Base-by-base conservation (phyloP, 2,329 filamentous ascomycete species). In the Neofusicoccum sp. region DNA sequence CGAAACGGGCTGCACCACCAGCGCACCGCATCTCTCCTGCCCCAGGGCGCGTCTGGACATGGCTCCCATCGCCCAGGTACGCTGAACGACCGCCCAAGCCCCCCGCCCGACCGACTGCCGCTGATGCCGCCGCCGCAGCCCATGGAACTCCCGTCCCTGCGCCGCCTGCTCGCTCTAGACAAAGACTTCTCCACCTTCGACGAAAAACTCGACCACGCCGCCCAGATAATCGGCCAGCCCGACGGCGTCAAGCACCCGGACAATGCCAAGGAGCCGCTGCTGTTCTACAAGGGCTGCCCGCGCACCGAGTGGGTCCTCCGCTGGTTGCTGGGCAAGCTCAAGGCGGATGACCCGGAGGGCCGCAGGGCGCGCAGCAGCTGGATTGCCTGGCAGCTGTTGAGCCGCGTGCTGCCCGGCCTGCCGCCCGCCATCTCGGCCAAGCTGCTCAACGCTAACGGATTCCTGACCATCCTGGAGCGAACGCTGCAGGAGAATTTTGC, bases 401-500 rank as follows among this genome's bases (percentile, higher is more conserved):
- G 79, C 45, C 82, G 81, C 62, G 78, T 89, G 49, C 81, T 90
- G 58, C 77, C 80, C 53, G 77, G 85, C n/a, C 84, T 93, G 16
- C 87, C 90, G 0, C 77, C 86, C 0, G 86, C 89, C 47, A 87
- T 85, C 9, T 79, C 90, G 26, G 89, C 90, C 7, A 86, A 86
- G 61, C 86, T 89, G 3, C 80, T 96, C 6, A 86, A 85, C 24
- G 87, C 92, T 61, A 81, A 87, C 61, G 82, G 85, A 47, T 90
- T 96, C 58, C 75, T 89, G 34, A 74, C 76, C 1, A 83, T 91
- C 8, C 71, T 96, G 43, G 85, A 87, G 66, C 83, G 85, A 66
- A 84, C 87, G 0, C 74, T 92, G 49, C 80, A 84, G 49, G 88
- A 91, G 53, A 69, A 70, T 63, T 73, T 61, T 40, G 30, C 48